These are phyloP conservation scores for Bidens hawaiensis DNA, from an alignment of 140 eudicot species.

Conservation along the genomic window DNA sequence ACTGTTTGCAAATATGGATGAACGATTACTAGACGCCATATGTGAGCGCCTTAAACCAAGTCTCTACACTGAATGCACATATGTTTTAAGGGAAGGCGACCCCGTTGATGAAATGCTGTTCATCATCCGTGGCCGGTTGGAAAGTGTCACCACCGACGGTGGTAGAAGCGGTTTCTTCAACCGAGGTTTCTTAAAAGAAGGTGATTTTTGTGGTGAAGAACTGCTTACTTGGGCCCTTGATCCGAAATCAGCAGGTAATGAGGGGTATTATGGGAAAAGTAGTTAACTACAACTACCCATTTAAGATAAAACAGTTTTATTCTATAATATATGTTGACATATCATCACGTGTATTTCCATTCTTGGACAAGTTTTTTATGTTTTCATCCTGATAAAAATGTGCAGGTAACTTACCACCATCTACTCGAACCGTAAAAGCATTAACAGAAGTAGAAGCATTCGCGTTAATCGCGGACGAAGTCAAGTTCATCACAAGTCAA, in stretches of 20 bases:
- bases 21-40: conserved; percentile 60
- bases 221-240: conserved; percentile 73
- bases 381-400: neutral
- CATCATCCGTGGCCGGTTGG: conserved; percentile 66
- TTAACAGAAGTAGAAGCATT: conserved; percentile 74
- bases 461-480: conserved; percentile 61
- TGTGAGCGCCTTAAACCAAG: conserved; percentile 73
- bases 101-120: conserved; percentile 72
- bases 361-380: no score
- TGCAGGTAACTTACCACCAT: conserved; percentile 55
- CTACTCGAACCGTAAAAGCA: conserved; percentile 69
- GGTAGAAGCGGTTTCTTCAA: conserved; percentile 77
- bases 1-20: conserved; percentile 69
- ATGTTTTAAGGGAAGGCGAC: conserved; percentile 58
- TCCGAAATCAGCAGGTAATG: conserved; percentile 46
- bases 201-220: conserved; percentile 70
- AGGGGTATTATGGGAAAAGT: neutral
- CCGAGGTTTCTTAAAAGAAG: conserved; percentile 52
- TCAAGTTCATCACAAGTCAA: conserved; percentile 58
- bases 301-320: no score
- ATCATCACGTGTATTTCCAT: no score
- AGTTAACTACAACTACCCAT: neutral
- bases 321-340: no score
- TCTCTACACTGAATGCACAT: conserved; percentile 57
- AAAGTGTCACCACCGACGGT: conserved; percentile 74